phyloP scores from a whole-genome alignment of 1,284 basidiomycete genomes.

The Cryptococcus sp. region DNA sequence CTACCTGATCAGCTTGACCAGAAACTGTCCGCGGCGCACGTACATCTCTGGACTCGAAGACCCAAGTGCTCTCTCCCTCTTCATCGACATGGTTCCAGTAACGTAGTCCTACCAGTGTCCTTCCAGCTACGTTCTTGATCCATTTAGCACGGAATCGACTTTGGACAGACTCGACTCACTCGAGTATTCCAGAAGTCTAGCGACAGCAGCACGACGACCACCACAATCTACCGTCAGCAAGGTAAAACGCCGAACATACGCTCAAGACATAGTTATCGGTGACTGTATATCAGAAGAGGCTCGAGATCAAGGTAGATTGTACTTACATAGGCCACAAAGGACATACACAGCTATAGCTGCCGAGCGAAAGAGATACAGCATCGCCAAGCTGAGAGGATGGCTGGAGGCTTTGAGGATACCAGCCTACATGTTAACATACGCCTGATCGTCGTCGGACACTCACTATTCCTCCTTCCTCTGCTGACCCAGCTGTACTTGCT shows the following conservation, averaged over 20 bases:
- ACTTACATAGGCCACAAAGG: slow-evolving; percentile 60
- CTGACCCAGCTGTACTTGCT: slow-evolving; percentile 9
- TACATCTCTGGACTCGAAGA: slow-evolving; percentile 89
- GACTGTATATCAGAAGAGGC: slow-evolving; percentile 47
- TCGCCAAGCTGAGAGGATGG: slow-evolving; percentile 75
- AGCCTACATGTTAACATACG: slow-evolving; percentile 15
- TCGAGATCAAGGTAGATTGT: not conserved
- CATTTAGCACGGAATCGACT: slow-evolving; percentile 1
- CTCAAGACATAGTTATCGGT: slow-evolving; percentile 84
- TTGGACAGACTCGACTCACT: slow-evolving; percentile 51
- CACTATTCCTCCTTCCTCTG: slow-evolving; percentile 44
- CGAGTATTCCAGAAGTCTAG: slow-evolving; percentile 97
- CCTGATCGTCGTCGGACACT: slow-evolving; percentile 10
- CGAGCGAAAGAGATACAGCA: slow-evolving; percentile 77
- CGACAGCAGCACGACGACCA: slow-evolving; percentile 81
- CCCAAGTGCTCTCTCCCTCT: slow-evolving; percentile 91
- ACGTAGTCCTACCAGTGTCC: slow-evolving; percentile 81
- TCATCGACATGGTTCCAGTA: slow-evolving; percentile 99
- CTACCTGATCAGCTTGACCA: slow-evolving; percentile 47
- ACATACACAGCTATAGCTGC: slow-evolving; percentile 81
- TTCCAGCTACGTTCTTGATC: slow-evolving; percentile 81
- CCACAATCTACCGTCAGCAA: slow-evolving; percentile 61
- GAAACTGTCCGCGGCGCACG: slow-evolving; percentile 30
- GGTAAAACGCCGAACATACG: slow-evolving; percentile 50
- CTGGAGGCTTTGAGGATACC: slow-evolving; percentile 57